Evolutionary conservation across 202 grass and related monocot species (phyloP), one percentile per base, ranked within the genome.

Genomic region (Schoenoplectus triqueter): DNA sequence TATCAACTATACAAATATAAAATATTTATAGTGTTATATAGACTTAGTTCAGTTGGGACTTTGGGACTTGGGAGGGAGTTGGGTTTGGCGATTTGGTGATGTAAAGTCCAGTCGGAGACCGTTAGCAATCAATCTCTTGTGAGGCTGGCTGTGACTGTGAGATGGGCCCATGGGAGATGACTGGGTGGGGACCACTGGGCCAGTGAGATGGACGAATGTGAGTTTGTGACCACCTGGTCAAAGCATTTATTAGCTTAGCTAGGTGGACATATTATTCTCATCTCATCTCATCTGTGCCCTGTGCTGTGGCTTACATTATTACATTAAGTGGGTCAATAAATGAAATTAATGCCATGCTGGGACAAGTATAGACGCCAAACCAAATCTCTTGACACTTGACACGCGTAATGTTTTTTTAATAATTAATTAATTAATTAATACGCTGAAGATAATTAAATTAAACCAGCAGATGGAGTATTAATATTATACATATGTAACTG

Each of bases 361-460:
- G 5, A 80, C 13, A 64, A 64, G 39, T 80, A 80, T 63, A 60
- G 55, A 80, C 10, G 61, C 55, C 22, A 80, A 80, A 44, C 64
- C 77, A 64, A 80, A 78, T 45, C 6, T 47, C 55, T 61, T 46
- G 31, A 80, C 9, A 45, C 11, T 59, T 59, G 11, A 13, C 10
- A 47, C 0, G 31, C 2, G 55, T 60, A 44, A 54, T 80, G 2
- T 48, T 80, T 63, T 39, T 55, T 6, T 66, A 49, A 49, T 11
- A 31, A 31, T 31, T 31, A 31, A 31, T 31, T 31, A 31, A 2
- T 39, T 5, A 41, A 41, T 49, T 63, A 19, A 19, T 63, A 63
- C 7, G 60, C 4, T 19, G 13, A 31, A 67, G 15, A 62, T 5
- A 67, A 67, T 40, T 5, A 5, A 31, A 66, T 31, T 66, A 31